Conservation (phyloP, 345 rosid species). For the Rubroshorea leprosula region DNA sequence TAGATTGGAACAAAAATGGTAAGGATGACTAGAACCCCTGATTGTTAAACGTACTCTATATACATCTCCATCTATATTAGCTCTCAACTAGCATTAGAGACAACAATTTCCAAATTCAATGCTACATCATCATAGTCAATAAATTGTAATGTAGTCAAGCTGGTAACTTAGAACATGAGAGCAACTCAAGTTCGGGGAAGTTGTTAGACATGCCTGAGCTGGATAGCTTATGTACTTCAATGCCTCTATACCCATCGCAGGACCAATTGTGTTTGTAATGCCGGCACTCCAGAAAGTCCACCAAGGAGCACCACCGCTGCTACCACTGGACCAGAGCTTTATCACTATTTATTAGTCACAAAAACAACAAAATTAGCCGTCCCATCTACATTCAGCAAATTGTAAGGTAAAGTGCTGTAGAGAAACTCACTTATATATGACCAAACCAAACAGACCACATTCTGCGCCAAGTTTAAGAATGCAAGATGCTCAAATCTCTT, state of each 20-base stretch:
- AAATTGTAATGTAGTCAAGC: background rate
- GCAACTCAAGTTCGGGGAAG: background rate
- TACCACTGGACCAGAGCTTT: constrained; percentile 71
- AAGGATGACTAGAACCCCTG: background rate
- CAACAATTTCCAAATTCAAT: background rate
- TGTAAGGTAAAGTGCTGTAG: background rate
- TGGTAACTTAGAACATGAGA: background rate
- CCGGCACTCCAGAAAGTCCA: constrained; percentile 98
- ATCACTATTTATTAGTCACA: constrained; percentile 44
- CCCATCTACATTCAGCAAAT: background rate
- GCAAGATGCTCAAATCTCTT: constrained; percentile 89
- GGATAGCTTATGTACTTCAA: constrained; percentile 95
- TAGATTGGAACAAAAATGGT: background rate
- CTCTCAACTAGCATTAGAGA: background rate
- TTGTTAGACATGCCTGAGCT: constrained; percentile 61
- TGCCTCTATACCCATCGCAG: constrained; percentile 98
- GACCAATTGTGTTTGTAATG: constrained; percentile 93
- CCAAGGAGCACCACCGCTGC: constrained; percentile 80
- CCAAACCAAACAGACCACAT: constrained; percentile 84
- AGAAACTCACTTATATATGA: constrained; percentile 75
- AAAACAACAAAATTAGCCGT: constrained; percentile 3
- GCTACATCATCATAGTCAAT: background rate
- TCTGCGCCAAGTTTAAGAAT: constrained; percentile 85
- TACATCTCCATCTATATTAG: background rate
- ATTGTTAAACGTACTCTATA: background rate